Percentiles rank a stretch among this genome's conserved stretches.
These are phyloP conservation scores for Pterocarpus macrocarpus DNA, from an alignment of 306 rosid genomes.

Conservation along the genomic window DNA sequence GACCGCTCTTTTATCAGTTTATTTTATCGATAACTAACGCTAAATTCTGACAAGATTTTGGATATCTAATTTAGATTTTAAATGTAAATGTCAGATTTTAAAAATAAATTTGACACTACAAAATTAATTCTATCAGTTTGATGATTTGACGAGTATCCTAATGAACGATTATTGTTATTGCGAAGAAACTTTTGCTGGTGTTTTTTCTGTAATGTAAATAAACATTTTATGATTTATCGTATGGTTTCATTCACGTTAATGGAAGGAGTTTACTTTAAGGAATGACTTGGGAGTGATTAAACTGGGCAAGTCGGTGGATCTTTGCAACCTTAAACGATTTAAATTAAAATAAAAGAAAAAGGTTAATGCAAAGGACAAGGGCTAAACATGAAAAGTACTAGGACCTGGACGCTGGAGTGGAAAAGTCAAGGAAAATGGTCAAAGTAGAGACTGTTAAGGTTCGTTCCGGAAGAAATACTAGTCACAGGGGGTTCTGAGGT, in stretches of 20 bases:
- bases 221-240: not conserved
- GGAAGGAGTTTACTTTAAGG: not conserved
- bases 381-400: not conserved
- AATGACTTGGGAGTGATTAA: not conserved
- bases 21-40: not conserved
- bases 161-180: not conserved
- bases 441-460: not conserved
- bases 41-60: not conserved
- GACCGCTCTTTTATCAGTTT: constrained; percentile 11
- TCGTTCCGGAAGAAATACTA: not conserved
- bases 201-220: not conserved
- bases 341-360: not conserved
- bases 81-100: not conserved
- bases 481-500: not conserved
- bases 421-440: constrained; percentile 45
- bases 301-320: not conserved
- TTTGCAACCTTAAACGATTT: too few species aligned
- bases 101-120: not conserved
- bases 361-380: not conserved
- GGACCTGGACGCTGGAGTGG: not conserved
- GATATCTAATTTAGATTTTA: not conserved
- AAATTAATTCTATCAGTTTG: not conserved
- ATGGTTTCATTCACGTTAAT: not conserved
- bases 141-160: not conserved
- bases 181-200: too few species aligned